These are phyloP conservation scores for Citrus inodora DNA, from an alignment of 345 rosid genomes.

Conservation along the genomic window DNA sequence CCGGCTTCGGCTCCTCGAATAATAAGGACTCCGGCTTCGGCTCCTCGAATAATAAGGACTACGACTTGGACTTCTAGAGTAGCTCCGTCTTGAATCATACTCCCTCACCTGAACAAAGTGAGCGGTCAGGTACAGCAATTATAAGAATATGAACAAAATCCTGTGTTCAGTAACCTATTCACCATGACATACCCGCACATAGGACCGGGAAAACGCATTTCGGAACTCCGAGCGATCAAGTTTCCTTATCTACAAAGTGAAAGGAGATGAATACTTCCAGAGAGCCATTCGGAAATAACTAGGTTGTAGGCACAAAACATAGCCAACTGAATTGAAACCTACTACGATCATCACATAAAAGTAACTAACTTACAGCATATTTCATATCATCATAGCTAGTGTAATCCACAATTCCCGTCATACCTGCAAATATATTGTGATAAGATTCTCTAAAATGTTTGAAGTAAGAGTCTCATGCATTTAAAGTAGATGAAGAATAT, in stretches of 20 bases:
- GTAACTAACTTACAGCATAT: constrained; percentile 69
- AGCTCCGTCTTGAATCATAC: constrained; percentile 54
- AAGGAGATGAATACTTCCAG: constrained; percentile 1
- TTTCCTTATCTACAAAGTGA: constrained; percentile 57
- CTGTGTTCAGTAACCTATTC: background rate
- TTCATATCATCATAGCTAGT: constrained; percentile 89
- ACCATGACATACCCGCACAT: constrained; percentile 58
- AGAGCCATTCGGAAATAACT: background rate
- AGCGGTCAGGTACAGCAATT: background rate
- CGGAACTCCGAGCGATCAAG: constrained; percentile 86
- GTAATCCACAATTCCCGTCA: constrained; percentile 88
- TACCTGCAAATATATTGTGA: constrained; percentile 44
- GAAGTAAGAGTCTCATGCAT: background rate
- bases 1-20: constrained; percentile 14
- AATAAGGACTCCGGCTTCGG: constrained; percentile 30
- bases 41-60: constrained; percentile 48
- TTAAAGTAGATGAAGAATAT: background rate
- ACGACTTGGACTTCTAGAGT: constrained; percentile 65
- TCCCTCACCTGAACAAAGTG: constrained; percentile 63
- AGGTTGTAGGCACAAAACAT: background rate
- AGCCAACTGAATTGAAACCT: background rate
- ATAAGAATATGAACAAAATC: background rate
- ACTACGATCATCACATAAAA: background rate
- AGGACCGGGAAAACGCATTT: constrained; percentile 83
- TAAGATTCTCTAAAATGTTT: background rate